Evolutionary conservation across 169 alveolate genomes (phyloP), one percentile per base, ranked within the genome.

Genomic region (Cryptosporidium sp.): DNA sequence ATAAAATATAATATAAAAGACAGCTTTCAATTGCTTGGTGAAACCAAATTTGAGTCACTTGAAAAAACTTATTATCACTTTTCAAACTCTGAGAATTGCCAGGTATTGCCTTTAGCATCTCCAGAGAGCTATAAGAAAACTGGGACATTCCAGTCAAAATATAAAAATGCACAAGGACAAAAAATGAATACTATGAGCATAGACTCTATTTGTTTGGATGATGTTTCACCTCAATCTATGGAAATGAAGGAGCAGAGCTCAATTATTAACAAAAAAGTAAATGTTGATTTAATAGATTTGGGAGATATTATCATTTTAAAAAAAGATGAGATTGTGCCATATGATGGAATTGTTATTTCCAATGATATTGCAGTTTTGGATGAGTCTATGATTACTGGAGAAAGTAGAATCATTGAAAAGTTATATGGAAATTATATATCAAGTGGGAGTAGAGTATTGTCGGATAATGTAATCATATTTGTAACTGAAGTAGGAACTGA

Each of bases 321-420:
- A 23, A 65, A 62, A 29, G 65, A 80, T 41, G 89, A 80, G 6
- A 62, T 80, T 62, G 75, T 80, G 1, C 89, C 89, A n/a, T 80
- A 41, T 80, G 89, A 80, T 80, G 89, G 89, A 80, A 61, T 80
- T 26, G 23, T 26, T 12, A n/a, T 80, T 39, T 80, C 89, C 14
- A 33, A 43, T 43, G 80, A 80, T 45, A 65, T 65, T 10, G 37
- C 68, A 37, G 70, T 59, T 21, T 37, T 80, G 48, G 75, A 80
- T 50, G 89, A 80, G 18, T 80, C 89, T 23, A 21, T 80, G 68
- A 59, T 80, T 80, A 80, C 89, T 45, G 89, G 89, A 0, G 89
- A 80, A 80, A 39, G 69, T 10, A 80, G 74, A 65, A 31, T 43
- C 16, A 65, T 80, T 62, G 89, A 80, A 80, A 80, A 80, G 35